Conservation (phyloP, 169 alveolate genomes). For the Plasmodium cynomolgi region DNA sequence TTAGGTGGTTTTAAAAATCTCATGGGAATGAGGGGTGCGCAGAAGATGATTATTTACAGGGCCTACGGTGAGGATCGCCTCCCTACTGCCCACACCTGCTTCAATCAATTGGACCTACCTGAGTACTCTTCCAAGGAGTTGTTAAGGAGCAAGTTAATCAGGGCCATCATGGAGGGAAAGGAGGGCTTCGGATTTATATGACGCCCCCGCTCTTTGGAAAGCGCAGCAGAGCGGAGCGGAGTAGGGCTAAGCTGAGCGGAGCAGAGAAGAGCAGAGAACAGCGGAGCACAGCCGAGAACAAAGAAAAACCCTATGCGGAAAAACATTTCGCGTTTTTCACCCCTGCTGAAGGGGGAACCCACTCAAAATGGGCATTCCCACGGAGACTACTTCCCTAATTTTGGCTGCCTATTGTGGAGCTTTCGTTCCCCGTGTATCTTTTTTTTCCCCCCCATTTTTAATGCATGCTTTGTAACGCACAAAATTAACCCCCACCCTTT, state of each 20-base stretch:
- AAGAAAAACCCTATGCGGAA: not conserved
- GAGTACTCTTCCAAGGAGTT: slow-evolving; percentile 95
- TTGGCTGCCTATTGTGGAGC: not conserved
- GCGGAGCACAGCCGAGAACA: not conserved
- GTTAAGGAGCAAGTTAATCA: slow-evolving; percentile 90
- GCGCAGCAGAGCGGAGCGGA: not conserved
- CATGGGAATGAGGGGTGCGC: slow-evolving; percentile 99
- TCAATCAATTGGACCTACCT: slow-evolving; percentile 98
- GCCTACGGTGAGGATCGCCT: slow-evolving; percentile 93
- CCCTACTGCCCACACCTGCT: slow-evolving; percentile 99
- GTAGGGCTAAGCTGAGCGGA: not conserved
- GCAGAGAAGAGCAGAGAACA: not conserved
- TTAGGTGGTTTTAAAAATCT: slow-evolving; percentile 98
- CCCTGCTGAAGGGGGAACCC: not conserved
- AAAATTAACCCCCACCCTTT: not conserved
- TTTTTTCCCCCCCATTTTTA: not conserved
- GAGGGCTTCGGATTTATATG: slow-evolving; percentile 97
- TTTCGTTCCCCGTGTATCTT: not conserved
- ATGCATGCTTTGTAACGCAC: not conserved
- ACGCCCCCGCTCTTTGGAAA: not conserved
- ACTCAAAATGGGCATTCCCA: not conserved
- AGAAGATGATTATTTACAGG: slow-evolving; percentile 95
- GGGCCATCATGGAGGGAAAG: slow-evolving; percentile 96
- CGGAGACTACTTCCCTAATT: not conserved
- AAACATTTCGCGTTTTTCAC: not conserved